Conservation (phyloP, 768 basidiomycete genomes). For the Pleurotus giganteus region DNA sequence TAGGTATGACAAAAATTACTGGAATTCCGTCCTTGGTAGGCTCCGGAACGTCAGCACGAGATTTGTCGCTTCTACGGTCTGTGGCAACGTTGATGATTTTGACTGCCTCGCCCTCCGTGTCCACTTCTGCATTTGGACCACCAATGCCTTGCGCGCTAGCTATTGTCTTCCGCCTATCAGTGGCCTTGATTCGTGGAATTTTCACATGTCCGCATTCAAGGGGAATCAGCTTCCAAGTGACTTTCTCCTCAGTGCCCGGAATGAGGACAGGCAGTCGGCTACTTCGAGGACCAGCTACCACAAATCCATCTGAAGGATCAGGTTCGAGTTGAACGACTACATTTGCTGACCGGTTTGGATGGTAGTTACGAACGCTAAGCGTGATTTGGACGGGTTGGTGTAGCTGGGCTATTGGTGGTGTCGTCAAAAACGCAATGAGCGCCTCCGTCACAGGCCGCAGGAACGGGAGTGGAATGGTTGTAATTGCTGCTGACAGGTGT, state of each 20-base stretch:
- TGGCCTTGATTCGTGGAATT: constrained; percentile 61
- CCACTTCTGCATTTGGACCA: constrained; percentile 25
- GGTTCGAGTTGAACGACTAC: constrained; percentile 73
- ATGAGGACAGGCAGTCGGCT: constrained; percentile 70
- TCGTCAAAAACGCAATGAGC: constrained; percentile 62
- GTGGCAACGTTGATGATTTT: constrained; percentile 52
- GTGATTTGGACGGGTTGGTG: constrained; percentile 59
- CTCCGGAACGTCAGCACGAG: constrained; percentile 8
- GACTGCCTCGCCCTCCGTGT: constrained; percentile 44
- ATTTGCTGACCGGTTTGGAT: constrained; percentile 62
- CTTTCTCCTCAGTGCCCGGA: constrained; percentile 63
- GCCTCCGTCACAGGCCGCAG: constrained; percentile 60
- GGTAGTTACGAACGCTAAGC: constrained; percentile 63
- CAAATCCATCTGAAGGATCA: constrained; percentile 68
- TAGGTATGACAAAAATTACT: background rate
- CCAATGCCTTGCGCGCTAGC: constrained; percentile 23
- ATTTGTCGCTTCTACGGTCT: constrained; percentile 26
- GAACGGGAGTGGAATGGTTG: constrained; percentile 55
- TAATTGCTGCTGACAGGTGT: constrained; percentile 45
- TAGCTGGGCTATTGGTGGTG: constrained; percentile 61
- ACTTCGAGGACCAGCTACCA: constrained; percentile 72
- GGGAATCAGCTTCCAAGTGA: constrained; percentile 70
- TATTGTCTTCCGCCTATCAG: constrained; percentile 43
- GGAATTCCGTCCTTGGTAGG: background rate
- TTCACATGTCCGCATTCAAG: constrained; percentile 69